phyloP scores from a whole-genome alignment of 257 asterid species.

The Solanum medicagineum region DNA sequence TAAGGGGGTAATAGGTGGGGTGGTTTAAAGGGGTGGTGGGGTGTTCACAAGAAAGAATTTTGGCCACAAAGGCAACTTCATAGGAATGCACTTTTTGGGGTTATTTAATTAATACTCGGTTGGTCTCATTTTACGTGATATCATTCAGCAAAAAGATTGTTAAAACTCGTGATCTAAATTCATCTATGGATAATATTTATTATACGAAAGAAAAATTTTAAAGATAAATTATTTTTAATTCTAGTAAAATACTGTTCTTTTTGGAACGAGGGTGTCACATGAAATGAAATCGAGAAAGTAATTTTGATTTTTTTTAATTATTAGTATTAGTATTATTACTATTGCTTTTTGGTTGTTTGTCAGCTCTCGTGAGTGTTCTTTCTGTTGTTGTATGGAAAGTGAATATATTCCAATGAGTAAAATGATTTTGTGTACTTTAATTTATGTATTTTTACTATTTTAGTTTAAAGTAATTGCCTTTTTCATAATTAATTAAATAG shows the following conservation, averaged over 20 bases:
- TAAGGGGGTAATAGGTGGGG: neutral
- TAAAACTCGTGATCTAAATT: too few species aligned
- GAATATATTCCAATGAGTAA: constrained; percentile 7
- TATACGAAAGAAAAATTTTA: too few species aligned
- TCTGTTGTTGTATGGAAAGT: constrained; percentile 4
- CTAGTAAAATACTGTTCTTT: too few species aligned
- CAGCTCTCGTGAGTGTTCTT: constrained; percentile 20
- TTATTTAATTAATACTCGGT: neutral
- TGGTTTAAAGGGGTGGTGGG: neutral
- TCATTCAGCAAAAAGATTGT: too few species aligned
- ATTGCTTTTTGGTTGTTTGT: neutral
- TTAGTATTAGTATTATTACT: neutral
- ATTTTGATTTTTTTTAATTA: too few species aligned
- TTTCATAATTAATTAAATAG: neutral
- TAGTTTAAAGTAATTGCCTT: neutral
- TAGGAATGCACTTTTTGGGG: constrained; percentile 18
- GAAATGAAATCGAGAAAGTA: too few species aligned
- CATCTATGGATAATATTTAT: too few species aligned
- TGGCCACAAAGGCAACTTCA: constrained; percentile 19
- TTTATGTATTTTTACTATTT: neutral
- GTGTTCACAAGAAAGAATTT: constrained; percentile 25
- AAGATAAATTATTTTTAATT: too few species aligned
- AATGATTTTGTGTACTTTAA: neutral
- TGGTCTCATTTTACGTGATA: neutral
- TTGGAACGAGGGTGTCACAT: too few species aligned